These are phyloP conservation scores for Platanthera zijinensis DNA, from an alignment of 106 monocot species.

Conservation along the genomic window DNA sequence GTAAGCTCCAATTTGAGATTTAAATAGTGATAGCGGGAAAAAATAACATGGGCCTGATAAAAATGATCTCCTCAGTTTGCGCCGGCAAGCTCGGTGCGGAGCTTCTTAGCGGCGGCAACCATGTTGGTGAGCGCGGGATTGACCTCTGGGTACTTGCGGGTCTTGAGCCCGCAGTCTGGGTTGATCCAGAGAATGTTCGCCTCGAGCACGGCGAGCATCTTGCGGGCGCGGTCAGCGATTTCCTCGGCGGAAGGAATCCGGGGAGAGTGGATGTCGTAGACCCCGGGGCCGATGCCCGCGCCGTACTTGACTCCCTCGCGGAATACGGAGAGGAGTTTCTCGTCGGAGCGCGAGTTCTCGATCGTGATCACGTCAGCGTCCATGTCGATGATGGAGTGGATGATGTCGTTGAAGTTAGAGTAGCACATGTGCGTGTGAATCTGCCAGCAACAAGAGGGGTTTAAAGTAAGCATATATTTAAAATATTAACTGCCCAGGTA, in stretches of 20 bases:
- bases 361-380: slow-evolving; percentile 28
- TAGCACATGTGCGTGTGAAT: slow-evolving; percentile 27
- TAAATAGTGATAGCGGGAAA: too few relatives aligned
- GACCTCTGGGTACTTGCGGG: slow-evolving; percentile 23
- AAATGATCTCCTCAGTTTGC: slow-evolving; percentile 1
- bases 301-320: slow-evolving; percentile 21
- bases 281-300: slow-evolving; percentile 23
- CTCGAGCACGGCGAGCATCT: slow-evolving; percentile 25
- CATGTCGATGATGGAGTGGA: slow-evolving; percentile 28
- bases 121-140: slow-evolving; percentile 22
- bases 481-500: too few relatives aligned
- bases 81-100: slow-evolving; percentile 18
- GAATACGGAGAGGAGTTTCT: slow-evolving; percentile 23
- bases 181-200: slow-evolving; percentile 27
- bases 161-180: slow-evolving; percentile 27
- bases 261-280: slow-evolving; percentile 27
- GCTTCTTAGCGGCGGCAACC: slow-evolving; percentile 22
- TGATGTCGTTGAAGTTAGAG: slow-evolving; percentile 25
- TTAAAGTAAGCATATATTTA: too few relatives aligned
- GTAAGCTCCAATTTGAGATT: too few relatives aligned
- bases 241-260: slow-evolving; percentile 21
- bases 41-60: background rate
- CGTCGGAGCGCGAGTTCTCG: too few relatives aligned
- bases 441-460: background rate
- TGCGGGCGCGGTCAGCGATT: slow-evolving; percentile 22